Conservation (phyloP, 2,329 filamentous ascomycete species). For the Ophiostoma novo-ulmi region DNA sequence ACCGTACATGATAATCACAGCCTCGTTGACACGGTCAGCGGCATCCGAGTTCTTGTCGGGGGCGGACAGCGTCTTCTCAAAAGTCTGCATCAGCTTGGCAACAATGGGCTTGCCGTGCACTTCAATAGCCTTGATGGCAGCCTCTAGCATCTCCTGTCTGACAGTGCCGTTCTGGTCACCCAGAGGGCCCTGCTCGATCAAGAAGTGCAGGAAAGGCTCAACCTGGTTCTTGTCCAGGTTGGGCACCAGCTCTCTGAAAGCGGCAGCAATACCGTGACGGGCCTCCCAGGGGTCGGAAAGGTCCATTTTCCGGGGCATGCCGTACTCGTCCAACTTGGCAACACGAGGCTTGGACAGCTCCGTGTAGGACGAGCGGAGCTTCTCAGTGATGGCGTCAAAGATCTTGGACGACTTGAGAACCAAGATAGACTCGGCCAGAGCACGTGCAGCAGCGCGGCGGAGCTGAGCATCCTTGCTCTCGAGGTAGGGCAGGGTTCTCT, state of each 20-base stretch:
- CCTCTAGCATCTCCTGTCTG: conserved; percentile 85
- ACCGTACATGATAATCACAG: conserved; percentile 95
- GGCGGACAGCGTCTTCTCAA: conserved; percentile 80
- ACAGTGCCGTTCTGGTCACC: conserved; percentile 74
- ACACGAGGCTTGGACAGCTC: conserved; percentile 76
- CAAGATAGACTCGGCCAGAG: conserved; percentile 69
- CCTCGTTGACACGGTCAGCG: conserved; percentile 89
- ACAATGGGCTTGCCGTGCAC: conserved; percentile 75
- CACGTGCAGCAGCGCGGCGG: conserved; percentile 73
- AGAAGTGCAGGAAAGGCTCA: conserved; percentile 73
- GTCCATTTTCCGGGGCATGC: conserved; percentile 88
- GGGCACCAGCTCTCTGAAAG: conserved; percentile 75
- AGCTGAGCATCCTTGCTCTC: conserved; percentile 75
- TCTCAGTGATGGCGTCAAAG: conserved; percentile 48
- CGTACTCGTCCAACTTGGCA: conserved; percentile 83
- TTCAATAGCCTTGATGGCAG: conserved; percentile 75
- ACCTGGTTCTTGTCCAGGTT: conserved; percentile 64
- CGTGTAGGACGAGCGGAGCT: conserved; percentile 65
- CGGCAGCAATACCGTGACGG: conserved; percentile 80
- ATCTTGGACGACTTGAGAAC: conserved; percentile 54
- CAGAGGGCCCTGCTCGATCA: conserved; percentile 82
- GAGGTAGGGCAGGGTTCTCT: conserved; percentile 70
- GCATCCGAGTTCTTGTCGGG: conserved; percentile 76
- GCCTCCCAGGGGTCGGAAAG: conserved; percentile 85
- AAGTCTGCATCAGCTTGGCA: conserved; percentile 85